Evolutionary conservation across 768 basidiomycete genomes (phyloP).

Genomic region (Phlebiopsis flavidoalba): DNA sequence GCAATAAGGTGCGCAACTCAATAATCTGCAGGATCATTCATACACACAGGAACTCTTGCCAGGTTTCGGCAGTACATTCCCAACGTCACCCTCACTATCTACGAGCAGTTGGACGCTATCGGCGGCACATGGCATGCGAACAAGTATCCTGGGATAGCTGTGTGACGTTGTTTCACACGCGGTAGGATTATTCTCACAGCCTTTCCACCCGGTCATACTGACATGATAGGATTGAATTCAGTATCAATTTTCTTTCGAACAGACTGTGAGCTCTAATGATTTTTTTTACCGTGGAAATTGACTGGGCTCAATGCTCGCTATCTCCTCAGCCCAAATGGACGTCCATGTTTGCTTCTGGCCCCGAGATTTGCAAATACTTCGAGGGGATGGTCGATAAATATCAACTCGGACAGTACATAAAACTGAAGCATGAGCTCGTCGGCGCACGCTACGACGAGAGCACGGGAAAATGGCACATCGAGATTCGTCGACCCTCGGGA

Average conservation of each 20-base stretch:
- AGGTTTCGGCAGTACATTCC: conserved; percentile 50
- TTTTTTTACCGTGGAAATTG: not conserved
- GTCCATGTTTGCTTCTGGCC: conserved; percentile 51
- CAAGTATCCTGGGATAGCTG: conserved; percentile 49
- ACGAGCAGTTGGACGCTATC: conserved; percentile 53
- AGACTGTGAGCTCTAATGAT: conserved; percentile 19
- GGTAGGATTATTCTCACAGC: conserved; percentile 26
- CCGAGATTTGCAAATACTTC: conserved; percentile 53
- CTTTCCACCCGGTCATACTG: not conserved
- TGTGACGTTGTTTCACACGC: conserved; percentile 59
- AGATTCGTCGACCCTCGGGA: conserved; percentile 32
- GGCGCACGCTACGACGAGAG: conserved; percentile 45
- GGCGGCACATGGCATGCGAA: conserved; percentile 62
- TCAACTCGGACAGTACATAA: conserved; percentile 47
- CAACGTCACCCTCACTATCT: conserved; percentile 51
- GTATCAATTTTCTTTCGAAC: conserved; percentile 57
- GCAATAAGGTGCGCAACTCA: conserved; percentile 8
- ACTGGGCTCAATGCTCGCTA: conserved; percentile 18
- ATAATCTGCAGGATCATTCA: not conserved
- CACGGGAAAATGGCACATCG: conserved; percentile 53
- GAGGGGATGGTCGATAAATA: conserved; percentile 52
- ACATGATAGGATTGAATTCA: conserved; percentile 15
- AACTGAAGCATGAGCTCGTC: conserved; percentile 48
- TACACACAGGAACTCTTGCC: not conserved
- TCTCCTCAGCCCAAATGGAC: conserved; percentile 50